These are phyloP conservation scores for Scedosporium boydii DNA, from an alignment of 2,329 filamentous ascomycete genomes.

Conservation along the genomic window DNA sequence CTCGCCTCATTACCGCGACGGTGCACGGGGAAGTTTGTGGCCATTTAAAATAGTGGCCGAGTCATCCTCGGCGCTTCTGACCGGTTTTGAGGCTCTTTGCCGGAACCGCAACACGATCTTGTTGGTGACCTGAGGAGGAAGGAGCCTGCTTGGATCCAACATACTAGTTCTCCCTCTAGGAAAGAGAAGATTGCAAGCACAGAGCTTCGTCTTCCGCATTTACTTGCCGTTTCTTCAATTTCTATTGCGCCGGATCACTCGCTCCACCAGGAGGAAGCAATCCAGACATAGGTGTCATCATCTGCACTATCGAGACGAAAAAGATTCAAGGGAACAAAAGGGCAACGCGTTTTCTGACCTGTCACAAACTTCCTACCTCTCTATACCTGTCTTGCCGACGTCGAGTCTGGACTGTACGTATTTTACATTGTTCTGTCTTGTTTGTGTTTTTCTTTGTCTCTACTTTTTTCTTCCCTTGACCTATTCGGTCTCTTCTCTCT, in stretches of 20 bases:
- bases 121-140: background rate
- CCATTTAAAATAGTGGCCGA: too few relatives aligned
- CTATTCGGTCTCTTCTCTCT: background rate
- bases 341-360: background rate
- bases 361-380: background rate
- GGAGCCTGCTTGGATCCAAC: background rate
- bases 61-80: background rate
- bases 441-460: background rate
- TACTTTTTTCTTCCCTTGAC: background rate
- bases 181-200: slow-evolving; percentile 35
- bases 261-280: background rate
- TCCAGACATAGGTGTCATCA: background rate
- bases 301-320: background rate
- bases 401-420: slow-evolving; percentile 6
- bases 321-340: background rate
- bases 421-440: background rate
- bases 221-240: background rate
- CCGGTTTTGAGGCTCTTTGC: background rate
- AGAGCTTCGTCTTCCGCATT: slow-evolving; percentile 48
- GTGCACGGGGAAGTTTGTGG: too few relatives aligned
- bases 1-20: too few relatives aligned
- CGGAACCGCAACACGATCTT: background rate
- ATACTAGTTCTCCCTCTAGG: background rate
- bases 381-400: background rate
- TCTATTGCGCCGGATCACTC: background rate